Conservation (phyloP, 805 yeast species). For the Kodamaea neixiangensis region DNA sequence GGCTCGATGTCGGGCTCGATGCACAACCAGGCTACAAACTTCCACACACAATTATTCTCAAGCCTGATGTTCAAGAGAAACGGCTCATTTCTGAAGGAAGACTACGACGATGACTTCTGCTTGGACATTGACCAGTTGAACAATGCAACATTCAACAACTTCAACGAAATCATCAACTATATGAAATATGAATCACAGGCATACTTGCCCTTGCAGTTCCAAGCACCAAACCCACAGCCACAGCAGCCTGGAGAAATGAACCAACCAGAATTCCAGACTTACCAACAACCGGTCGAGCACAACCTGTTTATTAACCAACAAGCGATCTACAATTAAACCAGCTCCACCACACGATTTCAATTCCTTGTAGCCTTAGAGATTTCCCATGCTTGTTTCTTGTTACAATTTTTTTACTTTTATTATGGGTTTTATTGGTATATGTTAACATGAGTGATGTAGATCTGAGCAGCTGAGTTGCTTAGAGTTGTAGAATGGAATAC, state of each 20-base stretch:
- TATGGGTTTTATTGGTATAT: conserved; percentile 6
- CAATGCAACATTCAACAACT: conserved; percentile 16
- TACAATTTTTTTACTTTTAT: conserved; percentile 2
- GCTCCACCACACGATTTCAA: conserved; percentile 3
- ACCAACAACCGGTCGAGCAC: conserved; percentile 6
- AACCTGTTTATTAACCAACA: conserved; percentile 2
- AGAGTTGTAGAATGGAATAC: not conserved
- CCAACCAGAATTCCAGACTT: conserved; percentile 6
- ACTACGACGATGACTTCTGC: conserved; percentile 46
- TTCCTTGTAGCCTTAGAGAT: conserved; percentile 5
- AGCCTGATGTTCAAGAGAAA: conserved; percentile 6
- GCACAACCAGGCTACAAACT: conserved; percentile 6
- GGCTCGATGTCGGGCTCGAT: not conserved
- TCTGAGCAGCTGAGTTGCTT: not conserved
- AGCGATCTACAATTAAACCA: not conserved
- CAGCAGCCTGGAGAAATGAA: not conserved
- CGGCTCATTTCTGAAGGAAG: conserved; percentile 19
- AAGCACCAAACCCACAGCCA: conserved; percentile 7
- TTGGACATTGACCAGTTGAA: conserved; percentile 45
- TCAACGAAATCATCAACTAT: conserved; percentile 15
- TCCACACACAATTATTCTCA: conserved; percentile 1
- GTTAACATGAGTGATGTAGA: not conserved
- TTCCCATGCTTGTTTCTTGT: not conserved
- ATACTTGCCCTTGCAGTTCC: conserved; percentile 10
- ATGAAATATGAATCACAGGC: conserved; percentile 12